A percentile compares a stretch with the other conserved stretches of the same genome.
Evolutionary conservation across 2,329 filamentous ascomycete species (phyloP).

Genomic region (Diaporthe capsici): DNA sequence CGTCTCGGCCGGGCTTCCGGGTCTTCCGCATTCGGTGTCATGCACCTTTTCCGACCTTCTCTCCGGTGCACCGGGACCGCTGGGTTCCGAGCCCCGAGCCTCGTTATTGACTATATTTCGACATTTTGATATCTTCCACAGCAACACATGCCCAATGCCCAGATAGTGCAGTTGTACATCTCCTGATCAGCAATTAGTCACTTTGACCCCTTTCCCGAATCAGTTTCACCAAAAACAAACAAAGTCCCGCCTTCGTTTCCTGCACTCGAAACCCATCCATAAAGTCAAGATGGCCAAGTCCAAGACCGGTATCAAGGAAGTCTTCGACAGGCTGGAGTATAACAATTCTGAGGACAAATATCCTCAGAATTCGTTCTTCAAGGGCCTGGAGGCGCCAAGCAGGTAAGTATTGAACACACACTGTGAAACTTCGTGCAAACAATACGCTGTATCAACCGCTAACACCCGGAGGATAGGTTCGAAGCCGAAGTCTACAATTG

Average conservation of each 20-base stretch:
- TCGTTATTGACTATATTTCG: background rate
- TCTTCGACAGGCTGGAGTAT: background rate
- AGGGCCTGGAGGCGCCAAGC: background rate
- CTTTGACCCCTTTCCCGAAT: background rate
- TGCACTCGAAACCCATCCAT: background rate
- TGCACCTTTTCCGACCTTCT: background rate
- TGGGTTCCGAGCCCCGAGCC: background rate
- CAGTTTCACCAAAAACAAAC: background rate
- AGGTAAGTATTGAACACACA: background rate
- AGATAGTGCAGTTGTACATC: background rate
- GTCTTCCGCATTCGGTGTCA: background rate
- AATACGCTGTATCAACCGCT: background rate
- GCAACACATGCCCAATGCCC: background rate
- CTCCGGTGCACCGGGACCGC: background rate
- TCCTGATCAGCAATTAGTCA: background rate
- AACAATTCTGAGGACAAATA: background rate
- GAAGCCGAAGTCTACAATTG: slow-evolving; percentile 15
- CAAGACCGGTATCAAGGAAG: background rate
- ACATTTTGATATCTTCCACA: background rate
- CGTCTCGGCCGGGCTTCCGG: background rate
- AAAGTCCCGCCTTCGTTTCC: background rate
- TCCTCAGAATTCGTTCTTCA: background rate
- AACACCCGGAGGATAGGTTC: background rate
- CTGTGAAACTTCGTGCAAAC: background rate
- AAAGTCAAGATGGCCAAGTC: background rate